phyloP scores from a whole-genome alignment of 2,329 filamentous ascomycete genomes.

The Talaromyces piceae region DNA sequence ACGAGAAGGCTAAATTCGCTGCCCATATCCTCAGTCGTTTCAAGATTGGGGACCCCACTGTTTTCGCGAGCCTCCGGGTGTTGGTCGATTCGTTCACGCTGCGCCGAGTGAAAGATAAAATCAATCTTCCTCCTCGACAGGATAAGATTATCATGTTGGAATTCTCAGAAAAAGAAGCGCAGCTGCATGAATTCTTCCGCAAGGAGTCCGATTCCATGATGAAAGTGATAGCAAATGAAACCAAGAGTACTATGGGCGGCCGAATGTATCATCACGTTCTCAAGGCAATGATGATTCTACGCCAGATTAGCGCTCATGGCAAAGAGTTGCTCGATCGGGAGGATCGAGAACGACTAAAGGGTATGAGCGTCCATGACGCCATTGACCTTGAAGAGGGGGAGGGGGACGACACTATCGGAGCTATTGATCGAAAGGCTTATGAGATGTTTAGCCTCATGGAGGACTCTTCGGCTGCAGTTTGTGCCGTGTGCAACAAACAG shows the following conservation, averaged over 20 bases:
- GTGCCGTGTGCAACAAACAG: constrained; percentile 60
- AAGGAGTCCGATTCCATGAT: constrained; percentile 74
- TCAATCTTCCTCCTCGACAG: constrained; percentile 66
- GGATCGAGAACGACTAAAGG: constrained; percentile 72
- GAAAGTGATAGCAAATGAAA: constrained; percentile 60
- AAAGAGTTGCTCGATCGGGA: constrained; percentile 79
- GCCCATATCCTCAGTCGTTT: constrained; percentile 78
- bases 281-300: constrained; percentile 80
- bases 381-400: constrained; percentile 83
- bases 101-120: constrained; percentile 83
- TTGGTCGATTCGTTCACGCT: constrained; percentile 93
- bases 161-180: constrained; percentile 67
- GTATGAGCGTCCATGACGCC: constrained; percentile 73
- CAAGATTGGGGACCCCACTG: constrained; percentile 75
- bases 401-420: constrained; percentile 48
- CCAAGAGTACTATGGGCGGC: constrained; percentile 64
- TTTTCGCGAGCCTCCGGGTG: constrained; percentile 71
- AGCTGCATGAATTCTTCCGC: constrained; percentile 77
- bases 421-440: constrained; percentile 68
- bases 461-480: constrained; percentile 70
- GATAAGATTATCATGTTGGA: constrained; percentile 67
- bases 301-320: constrained; percentile 89
- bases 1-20: constrained; percentile 67
- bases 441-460: constrained; percentile 78
- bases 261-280: constrained; percentile 91